These are phyloP conservation scores for Psilocybe mexicana DNA, from an alignment of 1,284 basidiomycete species.

Conservation along the genomic window DNA sequence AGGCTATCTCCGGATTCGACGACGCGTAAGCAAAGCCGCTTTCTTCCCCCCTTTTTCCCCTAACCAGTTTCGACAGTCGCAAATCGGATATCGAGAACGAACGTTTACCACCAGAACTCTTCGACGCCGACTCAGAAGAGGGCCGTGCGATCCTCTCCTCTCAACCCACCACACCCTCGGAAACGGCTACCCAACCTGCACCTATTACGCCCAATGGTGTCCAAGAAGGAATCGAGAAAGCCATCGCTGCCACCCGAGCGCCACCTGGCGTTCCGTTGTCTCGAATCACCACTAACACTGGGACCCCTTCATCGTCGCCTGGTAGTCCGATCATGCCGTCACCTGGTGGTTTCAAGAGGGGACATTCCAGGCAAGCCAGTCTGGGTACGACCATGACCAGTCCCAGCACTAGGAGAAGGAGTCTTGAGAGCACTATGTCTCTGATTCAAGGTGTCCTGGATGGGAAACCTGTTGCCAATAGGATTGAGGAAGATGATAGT, in stretches of 20 bases:
- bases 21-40: constrained; percentile 79
- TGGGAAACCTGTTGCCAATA: constrained; percentile 42
- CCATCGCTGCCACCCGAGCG: constrained; percentile 41
- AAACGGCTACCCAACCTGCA: constrained; percentile 41
- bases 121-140: constrained; percentile 83
- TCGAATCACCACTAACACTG: constrained; percentile 33
- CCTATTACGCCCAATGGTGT: constrained; percentile 57
- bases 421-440: constrained; percentile 94
- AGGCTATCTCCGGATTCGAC: constrained; percentile 91
- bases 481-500: constrained; percentile 38
- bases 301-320: constrained; percentile 29
- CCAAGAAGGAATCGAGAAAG: constrained; percentile 49
- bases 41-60: neutral
- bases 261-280: constrained; percentile 19
- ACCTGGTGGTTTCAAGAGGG: constrained; percentile 59
- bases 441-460: constrained; percentile 91
- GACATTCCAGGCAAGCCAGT: constrained; percentile 86
- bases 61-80: constrained; percentile 52
- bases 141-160: constrained; percentile 61
- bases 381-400: constrained; percentile 96
- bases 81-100: constrained; percentile 99
- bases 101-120: constrained; percentile 91
- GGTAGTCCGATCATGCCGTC: constrained; percentile 39
- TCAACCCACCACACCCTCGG: constrained; percentile 53
- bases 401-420: constrained; percentile 89